Evolutionary conservation across 345 rosid species (phyloP).

Genomic region (Eutrema yunnanense): DNA sequence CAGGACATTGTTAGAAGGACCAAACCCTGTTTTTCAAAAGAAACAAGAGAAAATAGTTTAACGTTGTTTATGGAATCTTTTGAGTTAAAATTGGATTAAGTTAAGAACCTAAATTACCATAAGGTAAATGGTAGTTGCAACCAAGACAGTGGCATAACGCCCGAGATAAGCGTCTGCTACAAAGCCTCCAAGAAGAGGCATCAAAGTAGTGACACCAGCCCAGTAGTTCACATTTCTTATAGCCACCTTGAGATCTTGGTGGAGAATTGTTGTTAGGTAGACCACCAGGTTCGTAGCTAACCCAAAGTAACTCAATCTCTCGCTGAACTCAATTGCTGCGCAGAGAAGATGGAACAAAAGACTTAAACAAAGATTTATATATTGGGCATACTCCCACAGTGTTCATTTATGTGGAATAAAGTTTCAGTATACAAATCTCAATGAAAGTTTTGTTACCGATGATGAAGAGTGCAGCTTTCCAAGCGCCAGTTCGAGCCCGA

Average conservation of each 20-base stretch:
- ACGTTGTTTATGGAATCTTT: neutral
- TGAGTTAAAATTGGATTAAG: neutral
- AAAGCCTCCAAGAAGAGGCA: slow-evolving; percentile 98
- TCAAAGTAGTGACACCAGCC: slow-evolving; percentile 83
- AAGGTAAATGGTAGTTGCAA: slow-evolving; percentile 53
- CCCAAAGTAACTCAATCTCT: slow-evolving; percentile 88
- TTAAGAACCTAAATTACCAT: slow-evolving; percentile 36
- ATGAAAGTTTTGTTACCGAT: slow-evolving; percentile 34
- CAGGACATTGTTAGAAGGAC: slow-evolving; percentile 62
- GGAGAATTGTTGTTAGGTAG: slow-evolving; percentile 71
- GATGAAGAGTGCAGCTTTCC: slow-evolving; percentile 73
- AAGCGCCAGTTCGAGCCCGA: slow-evolving; percentile 63
- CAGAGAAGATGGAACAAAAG: neutral
- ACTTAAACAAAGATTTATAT: neutral
- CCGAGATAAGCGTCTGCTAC: slow-evolving; percentile 85
- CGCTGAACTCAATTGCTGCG: slow-evolving; percentile 88
- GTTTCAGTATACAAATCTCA: neutral
- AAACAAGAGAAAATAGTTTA: neutral
- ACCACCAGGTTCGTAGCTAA: slow-evolving; percentile 76
- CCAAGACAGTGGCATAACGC: slow-evolving; percentile 57
- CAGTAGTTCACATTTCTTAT: slow-evolving; percentile 78
- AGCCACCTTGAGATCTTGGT: slow-evolving; percentile 81
- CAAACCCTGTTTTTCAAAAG: slow-evolving; percentile 52
- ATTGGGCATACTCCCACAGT: neutral
- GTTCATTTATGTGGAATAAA: neutral